These are phyloP conservation scores for Citrus cavaleriei DNA, from an alignment of 345 rosid species.

Conservation along the genomic window DNA sequence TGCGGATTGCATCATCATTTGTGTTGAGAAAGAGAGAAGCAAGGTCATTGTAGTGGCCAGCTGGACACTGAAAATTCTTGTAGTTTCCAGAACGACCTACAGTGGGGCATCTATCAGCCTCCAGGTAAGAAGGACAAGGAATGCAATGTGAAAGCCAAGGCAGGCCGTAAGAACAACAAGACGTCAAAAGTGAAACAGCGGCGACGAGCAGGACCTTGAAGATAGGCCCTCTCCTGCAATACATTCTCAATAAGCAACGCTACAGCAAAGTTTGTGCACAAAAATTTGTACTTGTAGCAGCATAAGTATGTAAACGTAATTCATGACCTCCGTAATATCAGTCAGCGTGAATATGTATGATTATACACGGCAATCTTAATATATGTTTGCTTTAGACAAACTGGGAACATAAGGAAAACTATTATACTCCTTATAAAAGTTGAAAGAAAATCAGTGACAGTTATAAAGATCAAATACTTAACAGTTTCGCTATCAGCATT, in stretches of 20 bases:
- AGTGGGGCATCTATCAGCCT: conserved; percentile 72
- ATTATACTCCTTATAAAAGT: background rate
- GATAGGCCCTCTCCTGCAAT: conserved; percentile 74
- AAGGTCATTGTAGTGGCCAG: conserved; percentile 76
- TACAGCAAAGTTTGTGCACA: background rate
- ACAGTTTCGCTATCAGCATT: background rate
- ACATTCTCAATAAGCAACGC: conserved; percentile 14
- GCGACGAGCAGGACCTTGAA: conserved; percentile 72
- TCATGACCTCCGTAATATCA: background rate
- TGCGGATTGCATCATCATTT: conserved; percentile 87
- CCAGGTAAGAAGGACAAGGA: conserved; percentile 57
- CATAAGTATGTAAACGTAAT: background rate
- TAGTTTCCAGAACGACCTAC: conserved; percentile 63
- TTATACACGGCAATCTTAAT: background rate
- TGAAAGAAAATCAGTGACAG: background rate
- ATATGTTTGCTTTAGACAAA: background rate
- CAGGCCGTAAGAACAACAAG: conserved; percentile 79
- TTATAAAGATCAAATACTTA: background rate
- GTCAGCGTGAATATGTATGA: background rate
- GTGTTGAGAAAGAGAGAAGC: conserved; percentile 90
- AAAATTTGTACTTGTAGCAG: background rate
- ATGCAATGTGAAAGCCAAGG: conserved; percentile 76
- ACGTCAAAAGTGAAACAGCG: conserved; percentile 63
- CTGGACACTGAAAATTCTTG: conserved; percentile 84
- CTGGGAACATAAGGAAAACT: background rate